Evolutionary conservation across 2,329 filamentous ascomycete species (phyloP).

Genomic region (Xylariaceae sp.): DNA sequence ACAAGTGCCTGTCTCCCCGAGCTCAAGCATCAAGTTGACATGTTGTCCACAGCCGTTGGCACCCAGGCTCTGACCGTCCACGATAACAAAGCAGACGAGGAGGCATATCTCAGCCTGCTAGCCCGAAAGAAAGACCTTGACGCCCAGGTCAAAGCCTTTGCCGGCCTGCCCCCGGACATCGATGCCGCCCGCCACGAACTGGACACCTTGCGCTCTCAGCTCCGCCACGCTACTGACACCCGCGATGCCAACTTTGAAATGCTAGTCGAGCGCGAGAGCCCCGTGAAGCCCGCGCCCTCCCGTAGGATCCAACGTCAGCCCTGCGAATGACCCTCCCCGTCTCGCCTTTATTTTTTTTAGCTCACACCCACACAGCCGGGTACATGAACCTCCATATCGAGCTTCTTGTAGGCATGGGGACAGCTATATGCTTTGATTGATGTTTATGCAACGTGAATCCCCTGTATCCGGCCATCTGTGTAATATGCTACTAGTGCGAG

Average conservation of each 20-base stretch:
- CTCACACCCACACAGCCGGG: not conserved
- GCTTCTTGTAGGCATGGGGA: not conserved
- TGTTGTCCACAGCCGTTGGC: conserved; percentile 35
- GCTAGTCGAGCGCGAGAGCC: conserved; percentile 62
- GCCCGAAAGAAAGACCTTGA: conserved; percentile 59
- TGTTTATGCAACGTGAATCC: conserved; percentile 1
- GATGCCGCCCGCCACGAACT: conserved; percentile 69
- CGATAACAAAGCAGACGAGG: conserved; percentile 57
- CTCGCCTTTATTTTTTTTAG: not conserved
- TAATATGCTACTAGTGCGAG: not conserved
- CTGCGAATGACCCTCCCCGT: not conserved
- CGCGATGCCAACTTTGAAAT: conserved; percentile 75
- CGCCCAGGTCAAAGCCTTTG: conserved; percentile 61
- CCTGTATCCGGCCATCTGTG: not conserved
- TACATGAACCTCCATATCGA: no score
- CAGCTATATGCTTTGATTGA: not conserved
- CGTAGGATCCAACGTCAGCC: conserved; percentile 23
- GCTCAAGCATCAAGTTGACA: conserved; percentile 53
- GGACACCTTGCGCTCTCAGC: conserved; percentile 61
- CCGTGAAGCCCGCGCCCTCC: conserved; percentile 39
- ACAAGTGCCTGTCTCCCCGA: conserved; percentile 66
- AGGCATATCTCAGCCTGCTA: conserved; percentile 56
- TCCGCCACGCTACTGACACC: conserved; percentile 58
- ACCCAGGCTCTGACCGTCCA: conserved; percentile 45
- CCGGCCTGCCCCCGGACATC: conserved; percentile 69